Conservation (phyloP, 495 filamentous ascomycete genomes). For the Xylaria intraflava region DNA sequence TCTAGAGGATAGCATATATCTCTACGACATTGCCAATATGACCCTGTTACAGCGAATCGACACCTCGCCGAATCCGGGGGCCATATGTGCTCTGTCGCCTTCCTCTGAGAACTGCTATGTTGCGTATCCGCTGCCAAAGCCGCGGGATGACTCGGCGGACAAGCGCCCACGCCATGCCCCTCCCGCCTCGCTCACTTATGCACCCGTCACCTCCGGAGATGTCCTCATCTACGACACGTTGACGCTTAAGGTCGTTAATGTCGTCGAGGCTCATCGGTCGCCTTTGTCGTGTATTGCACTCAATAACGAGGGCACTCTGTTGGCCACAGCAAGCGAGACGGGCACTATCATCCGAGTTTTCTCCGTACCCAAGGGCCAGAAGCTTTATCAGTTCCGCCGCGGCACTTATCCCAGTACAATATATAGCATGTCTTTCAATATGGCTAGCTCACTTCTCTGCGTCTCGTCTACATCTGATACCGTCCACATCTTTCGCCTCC, state of each 20-base stretch:
- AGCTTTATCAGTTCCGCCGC: slow-evolving; percentile 89
- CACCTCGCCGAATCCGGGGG: slow-evolving; percentile 85
- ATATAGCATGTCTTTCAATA: slow-evolving; percentile 99
- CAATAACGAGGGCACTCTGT: slow-evolving; percentile 85
- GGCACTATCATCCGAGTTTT: slow-evolving; percentile 97
- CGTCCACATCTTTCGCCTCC: slow-evolving; percentile 89
- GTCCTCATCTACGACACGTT: slow-evolving; percentile 86
- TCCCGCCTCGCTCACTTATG: slow-evolving; percentile 57
- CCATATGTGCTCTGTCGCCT: slow-evolving; percentile 86
- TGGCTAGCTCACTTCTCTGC: slow-evolving; percentile 84
- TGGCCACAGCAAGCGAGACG: slow-evolving; percentile 94
- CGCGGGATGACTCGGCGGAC: slow-evolving; percentile 47
- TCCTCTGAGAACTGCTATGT: slow-evolving; percentile 94
- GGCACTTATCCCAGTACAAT: slow-evolving; percentile 92
- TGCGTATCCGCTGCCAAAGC: slow-evolving; percentile 87
- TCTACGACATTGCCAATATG: slow-evolving; percentile 99
- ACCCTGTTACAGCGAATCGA: slow-evolving; percentile 81
- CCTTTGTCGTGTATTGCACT: slow-evolving; percentile 82
- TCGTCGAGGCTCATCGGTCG: slow-evolving; percentile 90
- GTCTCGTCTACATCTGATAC: slow-evolving; percentile 95
- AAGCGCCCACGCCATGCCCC: slow-evolving; percentile 78
- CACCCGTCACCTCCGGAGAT: slow-evolving; percentile 81
- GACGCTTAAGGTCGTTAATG: slow-evolving; percentile 83
- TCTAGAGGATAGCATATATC: slow-evolving; percentile 89
- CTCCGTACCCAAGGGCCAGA: slow-evolving; percentile 78